Evolutionary conservation across 1,139 yeast species (phyloP), one percentile per base, ranked within the genome.

Genomic region (Sugiyamaella sp.): DNA sequence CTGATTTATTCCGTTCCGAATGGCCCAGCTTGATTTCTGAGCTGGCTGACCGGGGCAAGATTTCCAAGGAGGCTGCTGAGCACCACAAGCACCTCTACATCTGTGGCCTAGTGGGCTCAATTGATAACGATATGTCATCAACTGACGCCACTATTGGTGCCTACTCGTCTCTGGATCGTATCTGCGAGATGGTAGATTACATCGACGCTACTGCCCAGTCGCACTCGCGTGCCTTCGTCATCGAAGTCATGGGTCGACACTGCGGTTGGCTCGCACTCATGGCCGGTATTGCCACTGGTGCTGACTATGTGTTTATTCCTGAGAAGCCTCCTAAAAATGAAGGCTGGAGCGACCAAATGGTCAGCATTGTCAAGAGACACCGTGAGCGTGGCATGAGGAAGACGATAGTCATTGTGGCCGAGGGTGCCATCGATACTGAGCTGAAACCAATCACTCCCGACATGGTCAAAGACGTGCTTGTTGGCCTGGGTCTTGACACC

Each of bases 171-270:
- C 80, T 93, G 64, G 97, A 89, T 63, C 80, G 99, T 72, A 93
- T 93, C 66, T 86, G 96, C 69, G 89, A 89, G 71, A 87, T 91
- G 72, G 89, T 91, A 61, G 98, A 93, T 71, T 90, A 87, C 72
- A 93, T 93, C 64, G 97, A 91, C 71, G 96, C 97, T 46, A 93
- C 99, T 33, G 99, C 99, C 19, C 82, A 88, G 63, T 91, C 98
- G 4, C 99, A 93, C 70, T 89, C 97, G 19, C 83, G 99, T 70
- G 99, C 99, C 4, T 93, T 93, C 71, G 97, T 93, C 45, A 89
- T 93, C 57, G 99, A 93, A 73, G 99, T 93, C 49, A 93, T 93
- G 99, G 99, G 99, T 55, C 84, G 99, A 71, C 96, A 93, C 73
- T 93, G 99, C 77, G 99, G 99, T 58, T 93, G 99, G 99, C 80